Conservation (phyloP, 2,329 filamentous ascomycete species). For the Dactylellina haptotyla region DNA sequence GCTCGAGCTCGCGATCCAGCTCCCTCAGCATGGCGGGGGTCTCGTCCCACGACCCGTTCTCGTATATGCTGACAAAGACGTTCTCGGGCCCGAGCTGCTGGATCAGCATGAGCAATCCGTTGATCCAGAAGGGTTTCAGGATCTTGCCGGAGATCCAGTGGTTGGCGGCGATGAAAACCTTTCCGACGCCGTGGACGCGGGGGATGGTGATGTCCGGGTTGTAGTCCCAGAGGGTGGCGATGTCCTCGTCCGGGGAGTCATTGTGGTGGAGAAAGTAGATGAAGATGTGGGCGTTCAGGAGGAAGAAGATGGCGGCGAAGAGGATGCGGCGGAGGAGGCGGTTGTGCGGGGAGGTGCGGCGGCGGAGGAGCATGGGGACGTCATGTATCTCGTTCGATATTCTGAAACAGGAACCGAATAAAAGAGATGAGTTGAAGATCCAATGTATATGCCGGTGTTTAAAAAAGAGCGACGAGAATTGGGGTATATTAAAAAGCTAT, state of each 20-base stretch:
- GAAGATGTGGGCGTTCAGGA: constrained; percentile 41
- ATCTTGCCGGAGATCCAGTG: constrained; percentile 74
- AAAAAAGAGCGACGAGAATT: background rate
- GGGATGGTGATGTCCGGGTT: constrained; percentile 31
- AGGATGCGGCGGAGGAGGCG: constrained; percentile 40
- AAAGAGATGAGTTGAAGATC: background rate
- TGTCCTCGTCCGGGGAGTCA: background rate
- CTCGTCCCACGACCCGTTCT: constrained; percentile 76
- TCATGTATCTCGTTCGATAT: background rate
- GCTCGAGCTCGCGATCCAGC: constrained; percentile 68
- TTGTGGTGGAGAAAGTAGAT: constrained; percentile 32
- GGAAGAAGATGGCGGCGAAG: constrained; percentile 34
- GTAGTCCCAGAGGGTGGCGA: constrained; percentile 30
- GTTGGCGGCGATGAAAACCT: constrained; percentile 74
- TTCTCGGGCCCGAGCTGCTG: constrained; percentile 71
- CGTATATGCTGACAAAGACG: constrained; percentile 74
- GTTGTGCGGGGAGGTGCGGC: constrained; percentile 42
- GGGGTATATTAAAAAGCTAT: background rate
- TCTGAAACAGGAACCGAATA: background rate
- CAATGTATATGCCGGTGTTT: background rate
- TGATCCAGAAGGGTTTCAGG: constrained; percentile 71
- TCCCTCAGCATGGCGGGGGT: constrained; percentile 71
- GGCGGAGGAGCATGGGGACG: constrained; percentile 41
- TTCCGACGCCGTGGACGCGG: constrained; percentile 33
- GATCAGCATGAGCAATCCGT: constrained; percentile 69